These are phyloP conservation scores for Pulicaria dysenterica DNA, from an alignment of 129 eudicot genomes.

Conservation along the genomic window DNA sequence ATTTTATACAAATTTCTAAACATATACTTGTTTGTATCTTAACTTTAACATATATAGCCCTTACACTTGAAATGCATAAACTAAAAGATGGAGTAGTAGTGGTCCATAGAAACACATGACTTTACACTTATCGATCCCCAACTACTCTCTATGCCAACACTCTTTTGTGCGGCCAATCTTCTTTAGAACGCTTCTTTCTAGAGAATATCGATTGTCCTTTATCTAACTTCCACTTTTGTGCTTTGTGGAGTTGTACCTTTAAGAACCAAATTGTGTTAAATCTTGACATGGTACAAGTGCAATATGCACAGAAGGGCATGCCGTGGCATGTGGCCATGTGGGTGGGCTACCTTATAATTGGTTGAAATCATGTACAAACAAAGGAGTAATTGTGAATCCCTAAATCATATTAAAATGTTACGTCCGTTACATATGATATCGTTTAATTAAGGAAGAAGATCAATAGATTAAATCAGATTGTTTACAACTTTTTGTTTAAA, in stretches of 20 bases:
- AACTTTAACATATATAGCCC: neutral
- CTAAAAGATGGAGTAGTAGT: conserved; percentile 19
- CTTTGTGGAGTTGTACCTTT: conserved; percentile 21
- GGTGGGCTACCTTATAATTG: conserved; percentile 26
- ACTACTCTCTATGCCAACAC: conserved; percentile 1
- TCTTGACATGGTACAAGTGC: conserved; percentile 23
- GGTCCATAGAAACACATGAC: conserved; percentile 33
- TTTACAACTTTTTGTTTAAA: too few species aligned
- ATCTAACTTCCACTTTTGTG: conserved; percentile 23
- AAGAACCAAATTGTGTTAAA: conserved; percentile 8
- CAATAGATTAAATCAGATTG: too few species aligned
- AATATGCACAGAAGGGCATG: conserved; percentile 10
- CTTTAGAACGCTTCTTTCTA: conserved; percentile 17
- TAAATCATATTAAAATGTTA: too few species aligned
- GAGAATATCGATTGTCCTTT: conserved; percentile 16
- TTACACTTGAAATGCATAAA: neutral
- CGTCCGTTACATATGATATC: too few species aligned
- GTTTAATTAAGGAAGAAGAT: too few species aligned
- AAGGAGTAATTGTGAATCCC: neutral
- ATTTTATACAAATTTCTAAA: too few species aligned
- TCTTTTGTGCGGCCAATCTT: conserved; percentile 8
- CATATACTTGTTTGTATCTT: too few species aligned
- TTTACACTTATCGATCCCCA: conserved; percentile 8
- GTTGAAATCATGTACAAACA: conserved; percentile 17
- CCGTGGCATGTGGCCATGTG: conserved; percentile 31